These are phyloP conservation scores for Globomyces pollinis-pini DNA, from an alignment of 192 early-diverging fungal genomes.

Conservation along the genomic window DNA sequence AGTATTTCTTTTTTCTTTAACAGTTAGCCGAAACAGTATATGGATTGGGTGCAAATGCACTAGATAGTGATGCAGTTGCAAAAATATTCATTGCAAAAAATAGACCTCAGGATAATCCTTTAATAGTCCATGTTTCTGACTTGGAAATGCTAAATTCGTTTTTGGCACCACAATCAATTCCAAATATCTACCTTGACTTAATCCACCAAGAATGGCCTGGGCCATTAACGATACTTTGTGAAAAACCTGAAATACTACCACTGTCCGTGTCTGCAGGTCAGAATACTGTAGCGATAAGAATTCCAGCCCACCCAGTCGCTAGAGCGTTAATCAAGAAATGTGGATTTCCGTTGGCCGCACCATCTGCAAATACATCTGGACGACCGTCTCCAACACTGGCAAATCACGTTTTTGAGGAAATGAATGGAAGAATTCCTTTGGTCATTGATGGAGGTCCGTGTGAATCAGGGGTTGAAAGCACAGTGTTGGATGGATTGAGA, in stretches of 20 bases:
- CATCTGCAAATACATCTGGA: slow-evolving; percentile 95
- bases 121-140: slow-evolving; percentile 94
- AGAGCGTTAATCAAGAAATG: slow-evolving; percentile 76
- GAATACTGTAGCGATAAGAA: slow-evolving; percentile 78
- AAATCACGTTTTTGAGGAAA: slow-evolving; percentile 76
- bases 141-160: slow-evolving; percentile 76
- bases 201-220: slow-evolving; percentile 85
- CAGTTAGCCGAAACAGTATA: slow-evolving; percentile 99
- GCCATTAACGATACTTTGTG: slow-evolving; percentile 83
- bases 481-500: slow-evolving; percentile 82
- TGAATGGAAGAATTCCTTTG: slow-evolving; percentile 70
- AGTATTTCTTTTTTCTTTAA: too few species aligned
- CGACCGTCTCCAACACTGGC: slow-evolving; percentile 91
- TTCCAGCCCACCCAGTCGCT: slow-evolving; percentile 87
- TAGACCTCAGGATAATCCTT: slow-evolving; percentile 89
- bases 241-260: slow-evolving; percentile 63
- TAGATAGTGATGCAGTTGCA: slow-evolving; percentile 52
- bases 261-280: slow-evolving; percentile 75
- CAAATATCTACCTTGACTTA: slow-evolving; percentile 57
- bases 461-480: slow-evolving; percentile 84
- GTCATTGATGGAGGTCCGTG: slow-evolving; percentile 88
- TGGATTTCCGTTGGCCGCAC: slow-evolving; percentile 89
- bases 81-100: slow-evolving; percentile 82
- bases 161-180: slow-evolving; percentile 46
- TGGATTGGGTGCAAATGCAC: slow-evolving; percentile 87